These are phyloP conservation scores for Strobilomyces confusus DNA, from an alignment of 768 basidiomycete genomes.

Conservation along the genomic window DNA sequence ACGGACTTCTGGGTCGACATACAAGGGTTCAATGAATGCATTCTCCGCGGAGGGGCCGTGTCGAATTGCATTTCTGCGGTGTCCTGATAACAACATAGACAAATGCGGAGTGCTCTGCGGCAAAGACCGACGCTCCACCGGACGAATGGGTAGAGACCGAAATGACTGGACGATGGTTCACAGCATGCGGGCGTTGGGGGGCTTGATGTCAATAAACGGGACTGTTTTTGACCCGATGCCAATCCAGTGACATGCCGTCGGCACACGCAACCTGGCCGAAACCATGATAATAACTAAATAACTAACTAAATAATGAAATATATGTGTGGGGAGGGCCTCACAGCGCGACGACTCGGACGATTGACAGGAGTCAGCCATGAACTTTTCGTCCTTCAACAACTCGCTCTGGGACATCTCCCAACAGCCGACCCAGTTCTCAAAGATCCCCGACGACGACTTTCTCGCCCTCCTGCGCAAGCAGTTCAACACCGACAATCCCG, in stretches of 20 bases:
- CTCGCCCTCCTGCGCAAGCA: constrained; percentile 75
- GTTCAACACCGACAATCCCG: constrained; percentile 42
- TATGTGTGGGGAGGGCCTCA: background rate
- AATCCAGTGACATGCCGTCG: constrained; percentile 5
- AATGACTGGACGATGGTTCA: background rate
- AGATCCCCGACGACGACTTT: constrained; percentile 72
- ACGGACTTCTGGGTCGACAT: background rate
- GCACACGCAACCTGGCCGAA: constrained; percentile 9
- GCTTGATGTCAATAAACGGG: background rate
- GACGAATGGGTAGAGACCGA: background rate
- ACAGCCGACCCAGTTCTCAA: constrained; percentile 50
- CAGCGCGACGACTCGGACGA: background rate
- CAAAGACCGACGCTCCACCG: background rate
- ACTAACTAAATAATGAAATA: constrained; percentile 12
- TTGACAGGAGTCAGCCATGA: constrained; percentile 20
- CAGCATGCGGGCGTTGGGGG: background rate
- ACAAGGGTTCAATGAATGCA: background rate
- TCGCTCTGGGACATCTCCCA: constrained; percentile 69
- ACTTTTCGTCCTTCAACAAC: constrained; percentile 37
- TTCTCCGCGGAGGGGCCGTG: background rate
- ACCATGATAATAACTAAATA: background rate
- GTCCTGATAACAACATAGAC: background rate
- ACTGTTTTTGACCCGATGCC: background rate
- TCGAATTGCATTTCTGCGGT: too few relatives aligned
- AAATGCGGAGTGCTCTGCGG: too few relatives aligned